Evolutionary conservation across 805 yeast genomes (phyloP).

Genomic region (Saccharomycopsis javanensis): DNA sequence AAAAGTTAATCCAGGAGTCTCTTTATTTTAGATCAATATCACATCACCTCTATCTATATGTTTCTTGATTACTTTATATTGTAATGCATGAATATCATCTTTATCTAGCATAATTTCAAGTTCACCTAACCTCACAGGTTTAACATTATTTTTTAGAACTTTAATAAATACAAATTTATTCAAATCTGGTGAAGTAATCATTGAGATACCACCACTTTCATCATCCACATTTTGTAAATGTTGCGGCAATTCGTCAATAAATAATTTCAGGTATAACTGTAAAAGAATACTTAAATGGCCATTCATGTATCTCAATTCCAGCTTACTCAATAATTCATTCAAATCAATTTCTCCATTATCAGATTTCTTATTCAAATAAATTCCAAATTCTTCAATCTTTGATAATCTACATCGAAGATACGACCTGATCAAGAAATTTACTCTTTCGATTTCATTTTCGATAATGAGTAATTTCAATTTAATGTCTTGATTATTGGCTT

Average conservation of each 20-base stretch:
- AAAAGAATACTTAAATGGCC: slow-evolving; percentile 55
- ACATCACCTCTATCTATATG: slow-evolving; percentile 16
- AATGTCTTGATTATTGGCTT: slow-evolving; percentile 52
- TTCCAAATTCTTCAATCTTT: slow-evolving; percentile 63
- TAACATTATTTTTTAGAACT: slow-evolving; percentile 12
- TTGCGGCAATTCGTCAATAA: slow-evolving; percentile 58
- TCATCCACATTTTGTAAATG: slow-evolving; percentile 69
- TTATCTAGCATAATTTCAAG: slow-evolving; percentile 17
- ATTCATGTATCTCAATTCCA: slow-evolving; percentile 59
- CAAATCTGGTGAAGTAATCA: slow-evolving; percentile 75
- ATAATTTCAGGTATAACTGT: slow-evolving; percentile 56
- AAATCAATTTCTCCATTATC: slow-evolving; percentile 25
- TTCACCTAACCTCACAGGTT: slow-evolving; percentile 15
- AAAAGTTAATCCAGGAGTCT: background rate
- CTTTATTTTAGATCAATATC: slow-evolving; percentile 7
- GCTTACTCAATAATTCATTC: slow-evolving; percentile 38
- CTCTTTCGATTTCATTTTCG: slow-evolving; percentile 85
- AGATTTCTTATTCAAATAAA: slow-evolving; percentile 40
- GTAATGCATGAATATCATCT: slow-evolving; percentile 18
- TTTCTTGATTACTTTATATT: slow-evolving; percentile 15
- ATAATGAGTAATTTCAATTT: slow-evolving; percentile 74
- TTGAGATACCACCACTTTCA: slow-evolving; percentile 50
- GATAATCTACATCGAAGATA: slow-evolving; percentile 68
- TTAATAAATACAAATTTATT: slow-evolving; percentile 65
- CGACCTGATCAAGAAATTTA: slow-evolving; percentile 70